A percentile compares a stretch with the other conserved stretches of the same genome.
These are phyloP conservation scores for Cladosporium phlei DNA, from an alignment of 2,329 filamentous ascomycete genomes.

Conservation along the genomic window DNA sequence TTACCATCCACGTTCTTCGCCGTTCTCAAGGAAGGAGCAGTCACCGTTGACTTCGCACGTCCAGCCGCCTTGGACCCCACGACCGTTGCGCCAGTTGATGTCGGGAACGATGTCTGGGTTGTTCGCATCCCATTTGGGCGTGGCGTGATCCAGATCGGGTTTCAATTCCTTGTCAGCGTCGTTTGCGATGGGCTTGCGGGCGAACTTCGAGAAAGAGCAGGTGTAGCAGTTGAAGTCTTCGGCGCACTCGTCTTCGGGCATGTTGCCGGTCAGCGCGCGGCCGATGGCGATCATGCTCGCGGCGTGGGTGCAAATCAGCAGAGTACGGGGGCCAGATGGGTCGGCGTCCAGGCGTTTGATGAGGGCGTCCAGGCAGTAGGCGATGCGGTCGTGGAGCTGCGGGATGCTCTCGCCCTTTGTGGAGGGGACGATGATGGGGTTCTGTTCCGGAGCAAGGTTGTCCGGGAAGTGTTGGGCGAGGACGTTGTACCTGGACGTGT, in stretches of 20 bases:
- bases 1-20: constrained; percentile 86
- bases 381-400: constrained; percentile 74
- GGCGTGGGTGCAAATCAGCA: constrained; percentile 84
- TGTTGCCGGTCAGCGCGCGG: constrained; percentile 69
- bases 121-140: constrained; percentile 25
- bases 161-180: constrained; percentile 16
- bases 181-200: constrained; percentile 30
- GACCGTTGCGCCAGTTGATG: constrained; percentile 53
- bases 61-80: constrained; percentile 73
- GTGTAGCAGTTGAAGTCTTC: constrained; percentile 86
- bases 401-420: constrained; percentile 72
- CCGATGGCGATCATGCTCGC: constrained; percentile 84
- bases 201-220: constrained; percentile 70
- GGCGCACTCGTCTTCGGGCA: constrained; percentile 65
- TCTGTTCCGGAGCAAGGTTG: constrained; percentile 40
- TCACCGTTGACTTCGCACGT: constrained; percentile 74
- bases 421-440: constrained; percentile 61
- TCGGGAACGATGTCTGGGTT: constrained; percentile 36
- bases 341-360: constrained; percentile 66
- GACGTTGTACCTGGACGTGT: too few relatives aligned
- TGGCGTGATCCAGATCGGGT: not conserved
- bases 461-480: constrained; percentile 66
- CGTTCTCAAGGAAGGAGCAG: constrained; percentile 72
- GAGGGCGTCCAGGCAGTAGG: constrained; percentile 63
- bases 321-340: constrained; percentile 58